Percentiles rank a stretch among this genome's conserved stretches.
phyloP scores from a whole-genome alignment of 306 rosid genomes.

The Cucurbita ficifolia region DNA sequence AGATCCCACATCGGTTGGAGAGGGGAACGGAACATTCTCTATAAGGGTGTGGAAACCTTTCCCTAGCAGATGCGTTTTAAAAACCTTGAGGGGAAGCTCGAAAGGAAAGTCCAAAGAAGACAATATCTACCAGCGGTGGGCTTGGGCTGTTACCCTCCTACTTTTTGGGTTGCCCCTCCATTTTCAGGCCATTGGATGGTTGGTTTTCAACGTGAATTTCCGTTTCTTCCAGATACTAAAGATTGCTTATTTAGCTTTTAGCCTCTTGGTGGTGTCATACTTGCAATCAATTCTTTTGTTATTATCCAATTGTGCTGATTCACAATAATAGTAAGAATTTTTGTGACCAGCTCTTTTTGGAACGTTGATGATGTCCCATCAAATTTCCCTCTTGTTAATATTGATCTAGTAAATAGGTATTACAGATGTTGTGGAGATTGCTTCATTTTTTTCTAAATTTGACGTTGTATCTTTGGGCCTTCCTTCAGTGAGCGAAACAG shows the following conservation, averaged over 20 bases:
- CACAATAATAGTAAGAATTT: neutral
- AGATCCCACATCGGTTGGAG: too few species aligned
- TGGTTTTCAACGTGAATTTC: neutral
- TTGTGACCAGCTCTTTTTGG: neutral
- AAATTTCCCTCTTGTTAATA: neutral
- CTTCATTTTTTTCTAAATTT: neutral
- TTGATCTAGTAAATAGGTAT: neutral
- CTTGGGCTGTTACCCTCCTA: neutral
- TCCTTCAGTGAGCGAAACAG: conserved; percentile 67
- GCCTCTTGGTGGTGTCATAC: neutral
- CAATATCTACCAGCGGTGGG: too few species aligned
- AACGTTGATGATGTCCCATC: neutral
- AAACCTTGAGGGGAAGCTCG: too few species aligned
- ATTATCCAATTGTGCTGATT: neutral
- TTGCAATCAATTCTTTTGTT: neutral
- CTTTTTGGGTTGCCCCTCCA: neutral
- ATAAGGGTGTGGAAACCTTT: too few species aligned
- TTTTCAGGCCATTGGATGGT: neutral
- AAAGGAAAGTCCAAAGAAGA: too few species aligned
- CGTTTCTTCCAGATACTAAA: neutral
- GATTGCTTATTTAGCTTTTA: neutral
- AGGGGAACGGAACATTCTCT: too few species aligned
- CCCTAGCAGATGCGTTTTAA: too few species aligned
- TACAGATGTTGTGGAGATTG: neutral
- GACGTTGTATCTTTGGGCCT: conserved; percentile 18